Conservation (phyloP, 2,329 filamentous ascomycete species). For the Hansfordia pulvinata region DNA sequence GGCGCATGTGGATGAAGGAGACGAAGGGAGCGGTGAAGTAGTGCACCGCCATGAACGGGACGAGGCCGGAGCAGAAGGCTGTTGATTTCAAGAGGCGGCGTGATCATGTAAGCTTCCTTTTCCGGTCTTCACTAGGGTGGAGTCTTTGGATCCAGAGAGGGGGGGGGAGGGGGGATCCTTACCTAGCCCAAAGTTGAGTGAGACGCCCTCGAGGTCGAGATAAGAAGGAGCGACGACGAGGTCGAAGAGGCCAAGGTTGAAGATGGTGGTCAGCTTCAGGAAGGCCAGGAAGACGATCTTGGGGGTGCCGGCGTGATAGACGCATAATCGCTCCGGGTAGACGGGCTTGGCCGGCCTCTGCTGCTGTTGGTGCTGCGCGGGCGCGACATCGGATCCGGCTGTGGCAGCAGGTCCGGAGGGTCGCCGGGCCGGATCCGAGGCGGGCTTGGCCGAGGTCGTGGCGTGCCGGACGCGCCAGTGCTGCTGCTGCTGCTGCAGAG, state of each 20-base stretch:
- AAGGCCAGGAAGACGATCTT: slow-evolving; percentile 55
- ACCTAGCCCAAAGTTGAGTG: slow-evolving; percentile 11
- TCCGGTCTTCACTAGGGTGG: too few species aligned
- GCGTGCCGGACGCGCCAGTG: too few species aligned
- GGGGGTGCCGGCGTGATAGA: slow-evolving; percentile 63
- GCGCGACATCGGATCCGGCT: too few species aligned
- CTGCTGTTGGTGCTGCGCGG: too few species aligned
- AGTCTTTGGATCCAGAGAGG: neutral
- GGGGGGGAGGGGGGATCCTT: slow-evolving; percentile 4
- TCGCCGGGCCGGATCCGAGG: too few species aligned
- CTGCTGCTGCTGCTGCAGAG: too few species aligned
- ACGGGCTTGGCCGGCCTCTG: too few species aligned
- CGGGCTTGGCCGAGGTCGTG: too few species aligned
- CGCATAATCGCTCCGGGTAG: slow-evolving; percentile 45
- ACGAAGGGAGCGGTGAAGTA: slow-evolving; percentile 60
- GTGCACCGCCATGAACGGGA: slow-evolving; percentile 51
- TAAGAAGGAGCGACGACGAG: slow-evolving; percentile 50
- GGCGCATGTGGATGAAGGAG: slow-evolving; percentile 53
- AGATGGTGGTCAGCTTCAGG: slow-evolving; percentile 57
- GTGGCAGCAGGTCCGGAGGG: too few species aligned
- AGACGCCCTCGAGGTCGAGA: slow-evolving; percentile 19
- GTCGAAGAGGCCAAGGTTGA: slow-evolving; percentile 53
- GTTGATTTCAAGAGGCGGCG: slow-evolving; percentile 1
- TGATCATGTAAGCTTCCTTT: too few species aligned
- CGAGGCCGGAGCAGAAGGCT: slow-evolving; percentile 46